Evolutionary conservation across 108 stramenopile species (phyloP).

Genomic region (Asterionellopsis glacialis): DNA sequence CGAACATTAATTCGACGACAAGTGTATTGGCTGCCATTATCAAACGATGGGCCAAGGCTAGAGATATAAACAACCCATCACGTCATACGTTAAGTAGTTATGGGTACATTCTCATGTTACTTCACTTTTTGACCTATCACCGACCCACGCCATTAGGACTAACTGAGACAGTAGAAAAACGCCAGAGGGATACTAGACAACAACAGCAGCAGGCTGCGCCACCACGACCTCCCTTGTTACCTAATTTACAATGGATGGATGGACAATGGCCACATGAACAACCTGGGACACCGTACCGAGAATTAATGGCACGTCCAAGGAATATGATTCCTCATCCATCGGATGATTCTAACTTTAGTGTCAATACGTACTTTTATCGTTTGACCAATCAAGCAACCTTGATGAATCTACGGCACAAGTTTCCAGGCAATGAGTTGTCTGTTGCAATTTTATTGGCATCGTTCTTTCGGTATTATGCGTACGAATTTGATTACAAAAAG

Average conservation of each 20-base stretch:
- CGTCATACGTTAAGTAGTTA: constrained; percentile 95
- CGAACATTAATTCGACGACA: constrained; percentile 68
- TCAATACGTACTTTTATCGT: constrained; percentile 82
- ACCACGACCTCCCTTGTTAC: constrained; percentile 66
- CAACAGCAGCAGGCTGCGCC: background rate
- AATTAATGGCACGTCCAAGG: constrained; percentile 37
- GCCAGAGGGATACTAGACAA: constrained; percentile 1
- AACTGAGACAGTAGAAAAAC: constrained; percentile 16
- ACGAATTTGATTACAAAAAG: constrained; percentile 87
- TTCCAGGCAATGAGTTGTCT: constrained; percentile 55
- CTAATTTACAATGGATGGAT: constrained; percentile 93
- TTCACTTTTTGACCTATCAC: constrained; percentile 90
- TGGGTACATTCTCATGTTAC: constrained; percentile 93
- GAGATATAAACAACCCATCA: constrained; percentile 93
- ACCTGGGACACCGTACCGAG: constrained; percentile 48
- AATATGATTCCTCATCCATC: constrained; percentile 66
- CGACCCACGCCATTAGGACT: constrained; percentile 50
- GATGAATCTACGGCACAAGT: constrained; percentile 39
- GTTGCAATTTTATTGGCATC: constrained; percentile 84
- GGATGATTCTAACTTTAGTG: constrained; percentile 43
- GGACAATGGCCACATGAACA: constrained; percentile 57
- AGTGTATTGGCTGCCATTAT: constrained; percentile 89
- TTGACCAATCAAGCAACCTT: constrained; percentile 25
- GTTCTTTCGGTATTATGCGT: constrained; percentile 90
- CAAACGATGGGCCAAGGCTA: constrained; percentile 94